phyloP scores from a whole-genome alignment of 1,139 yeast species.

The Yamadazyma trypodendri region DNA sequence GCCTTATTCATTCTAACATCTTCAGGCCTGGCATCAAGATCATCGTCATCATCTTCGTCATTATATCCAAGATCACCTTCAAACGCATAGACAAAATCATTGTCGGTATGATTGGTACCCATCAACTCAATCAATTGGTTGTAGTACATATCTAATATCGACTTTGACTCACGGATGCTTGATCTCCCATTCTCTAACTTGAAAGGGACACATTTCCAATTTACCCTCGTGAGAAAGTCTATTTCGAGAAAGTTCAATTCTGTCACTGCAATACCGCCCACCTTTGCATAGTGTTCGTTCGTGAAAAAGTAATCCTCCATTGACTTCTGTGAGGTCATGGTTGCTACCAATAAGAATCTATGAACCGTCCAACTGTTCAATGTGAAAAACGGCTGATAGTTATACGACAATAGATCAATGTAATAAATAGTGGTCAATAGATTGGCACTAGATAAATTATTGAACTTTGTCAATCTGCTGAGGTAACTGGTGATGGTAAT shows the following conservation, averaged over 20 bases:
- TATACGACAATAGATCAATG: slow-evolving; percentile 78
- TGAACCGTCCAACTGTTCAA: slow-evolving; percentile 91
- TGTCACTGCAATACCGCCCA: slow-evolving; percentile 86
- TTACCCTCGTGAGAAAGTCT: slow-evolving; percentile 79
- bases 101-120: slow-evolving; percentile 38
- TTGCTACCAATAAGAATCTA: slow-evolving; percentile 84
- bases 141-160: slow-evolving; percentile 59
- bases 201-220: slow-evolving; percentile 57
- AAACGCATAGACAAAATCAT: slow-evolving; percentile 14
- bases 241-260: slow-evolving; percentile 87
- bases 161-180: slow-evolving; percentile 35
- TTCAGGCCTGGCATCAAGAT: slow-evolving; percentile 10
- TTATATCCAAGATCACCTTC: slow-evolving; percentile 15
- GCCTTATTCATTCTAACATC: not conserved
- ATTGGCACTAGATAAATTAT: slow-evolving; percentile 80
- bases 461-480: slow-evolving; percentile 75
- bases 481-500: slow-evolving; percentile 80
- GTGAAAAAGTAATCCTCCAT: slow-evolving; percentile 94
- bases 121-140: slow-evolving; percentile 59
- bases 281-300: slow-evolving; percentile 90
- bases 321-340: slow-evolving; percentile 89
- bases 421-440: slow-evolving; percentile 80
- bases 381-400: slow-evolving; percentile 74
- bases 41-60: slow-evolving; percentile 8
- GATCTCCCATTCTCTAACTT: slow-evolving; percentile 30